Conservation (phyloP, 2,329 filamentous ascomycete species). For the Sphaerulina vaccinii region DNA sequence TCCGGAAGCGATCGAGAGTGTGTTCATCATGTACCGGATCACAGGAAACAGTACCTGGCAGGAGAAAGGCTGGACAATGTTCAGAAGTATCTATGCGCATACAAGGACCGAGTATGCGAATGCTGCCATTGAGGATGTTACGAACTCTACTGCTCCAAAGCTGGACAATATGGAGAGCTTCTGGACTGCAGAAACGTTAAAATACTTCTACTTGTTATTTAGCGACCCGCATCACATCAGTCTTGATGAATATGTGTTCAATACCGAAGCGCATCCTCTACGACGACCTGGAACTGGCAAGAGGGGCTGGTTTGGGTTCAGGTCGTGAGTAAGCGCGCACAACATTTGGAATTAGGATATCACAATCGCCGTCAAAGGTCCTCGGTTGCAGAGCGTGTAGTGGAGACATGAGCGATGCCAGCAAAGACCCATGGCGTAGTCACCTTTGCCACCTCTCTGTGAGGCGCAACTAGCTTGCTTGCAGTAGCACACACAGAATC, state of each 20-base stretch:
- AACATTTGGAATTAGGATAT: no score
- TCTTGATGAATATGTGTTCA: slow-evolving; percentile 55
- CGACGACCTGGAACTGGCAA: slow-evolving; percentile 12
- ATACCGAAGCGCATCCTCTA: slow-evolving; percentile 49
- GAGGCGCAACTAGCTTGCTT: no score
- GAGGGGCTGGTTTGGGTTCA: slow-evolving; percentile 11
- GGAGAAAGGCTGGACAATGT: slow-evolving; percentile 74
- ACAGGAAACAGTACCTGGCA: slow-evolving; percentile 66
- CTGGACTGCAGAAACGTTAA: slow-evolving; percentile 68
- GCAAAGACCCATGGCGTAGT: no score
- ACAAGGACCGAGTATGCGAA: slow-evolving; percentile 64
- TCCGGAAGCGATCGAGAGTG: slow-evolving; percentile 76
- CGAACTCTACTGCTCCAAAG: slow-evolving; percentile 42
- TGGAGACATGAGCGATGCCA: no score
- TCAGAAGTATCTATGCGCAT: slow-evolving; percentile 59
- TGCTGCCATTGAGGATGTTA: slow-evolving; percentile 67
- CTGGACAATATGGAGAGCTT: slow-evolving; percentile 72
- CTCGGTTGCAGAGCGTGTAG: no score
- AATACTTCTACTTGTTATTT: slow-evolving; percentile 66
- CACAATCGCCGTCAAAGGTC: no score
- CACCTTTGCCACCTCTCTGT: no score
- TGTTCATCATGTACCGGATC: slow-evolving; percentile 75
- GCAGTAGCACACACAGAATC: no score
- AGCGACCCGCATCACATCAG: slow-evolving; percentile 57
- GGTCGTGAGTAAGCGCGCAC: no score